Percentiles rank a stretch among this genome's conserved stretches.
Conservation (phyloP, 1,139 yeast genomes). For the Saccharomyces hybrid region DNA sequence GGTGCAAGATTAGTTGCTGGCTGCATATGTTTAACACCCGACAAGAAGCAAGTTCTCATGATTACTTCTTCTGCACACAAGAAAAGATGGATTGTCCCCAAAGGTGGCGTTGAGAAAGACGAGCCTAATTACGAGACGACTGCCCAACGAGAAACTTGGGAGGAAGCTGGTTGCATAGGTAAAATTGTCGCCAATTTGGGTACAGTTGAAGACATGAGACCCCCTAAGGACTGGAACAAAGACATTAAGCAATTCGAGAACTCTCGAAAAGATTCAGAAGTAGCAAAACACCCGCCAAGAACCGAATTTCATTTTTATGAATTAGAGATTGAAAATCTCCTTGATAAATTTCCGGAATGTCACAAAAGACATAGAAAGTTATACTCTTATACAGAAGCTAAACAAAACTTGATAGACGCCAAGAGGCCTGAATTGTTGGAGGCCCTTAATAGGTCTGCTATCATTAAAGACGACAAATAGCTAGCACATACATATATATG, state of each 20-base stretch:
- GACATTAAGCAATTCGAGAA: slow-evolving; percentile 24
- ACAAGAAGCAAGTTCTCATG: slow-evolving; percentile 59
- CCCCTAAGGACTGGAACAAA: slow-evolving; percentile 48
- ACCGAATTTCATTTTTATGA: slow-evolving; percentile 83
- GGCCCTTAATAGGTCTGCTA: slow-evolving; percentile 45
- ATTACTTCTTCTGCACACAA: slow-evolving; percentile 63
- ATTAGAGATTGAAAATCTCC: slow-evolving; percentile 50
- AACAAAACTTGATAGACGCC: slow-evolving; percentile 49
- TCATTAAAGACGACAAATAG: slow-evolving; percentile 12
- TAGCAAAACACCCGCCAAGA: slow-evolving; percentile 42
- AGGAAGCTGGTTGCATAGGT: slow-evolving; percentile 89
- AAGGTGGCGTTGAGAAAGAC: slow-evolving; percentile 90
- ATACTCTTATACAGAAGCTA: slow-evolving; percentile 71
- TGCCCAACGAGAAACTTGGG: slow-evolving; percentile 93
- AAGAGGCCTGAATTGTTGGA: slow-evolving; percentile 62
- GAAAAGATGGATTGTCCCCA: slow-evolving; percentile 80
- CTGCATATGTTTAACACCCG: slow-evolving; percentile 60
- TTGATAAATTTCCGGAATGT: slow-evolving; percentile 69
- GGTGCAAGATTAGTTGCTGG: slow-evolving; percentile 90
- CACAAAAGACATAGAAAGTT: slow-evolving; percentile 56
- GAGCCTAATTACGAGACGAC: slow-evolving; percentile 49
- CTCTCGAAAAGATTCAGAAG: slow-evolving; percentile 16
- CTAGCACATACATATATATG: neutral
- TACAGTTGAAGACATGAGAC: slow-evolving; percentile 60
- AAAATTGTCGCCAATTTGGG: slow-evolving; percentile 49